These are phyloP conservation scores for Vanderwaltozyma verrucispora DNA, from an alignment of 805 yeast species.

Conservation along the genomic window DNA sequence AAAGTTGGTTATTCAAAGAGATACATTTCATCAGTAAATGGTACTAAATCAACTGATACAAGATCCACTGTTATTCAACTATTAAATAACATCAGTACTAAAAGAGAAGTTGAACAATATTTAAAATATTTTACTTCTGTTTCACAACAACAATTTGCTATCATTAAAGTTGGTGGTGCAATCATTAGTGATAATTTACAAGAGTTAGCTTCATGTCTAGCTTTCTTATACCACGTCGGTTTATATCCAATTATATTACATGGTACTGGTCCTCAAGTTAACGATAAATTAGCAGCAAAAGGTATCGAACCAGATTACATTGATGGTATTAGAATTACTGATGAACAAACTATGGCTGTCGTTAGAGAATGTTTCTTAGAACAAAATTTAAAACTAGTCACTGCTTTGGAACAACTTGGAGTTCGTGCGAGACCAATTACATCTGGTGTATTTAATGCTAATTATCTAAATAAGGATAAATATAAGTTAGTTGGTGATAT, in stretches of 20 bases:
- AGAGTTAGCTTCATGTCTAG: conserved; percentile 89
- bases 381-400: conserved; percentile 88
- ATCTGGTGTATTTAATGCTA: conserved; percentile 93
- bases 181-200: conserved; percentile 90
- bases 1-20: conserved; percentile 24
- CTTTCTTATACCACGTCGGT: conserved; percentile 95
- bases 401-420: conserved; percentile 92
- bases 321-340: conserved; percentile 95
- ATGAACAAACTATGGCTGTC: conserved; percentile 87
- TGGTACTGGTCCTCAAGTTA: conserved; percentile 99
- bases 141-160: conserved; percentile 94
- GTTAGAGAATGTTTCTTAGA: conserved; percentile 93
- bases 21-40: conserved; percentile 15
- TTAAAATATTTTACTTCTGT: conserved; percentile 94
- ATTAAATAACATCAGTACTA: conserved; percentile 91
- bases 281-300: conserved; percentile 82
- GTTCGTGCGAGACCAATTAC: conserved; percentile 98
- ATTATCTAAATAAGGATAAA: conserved; percentile 79
- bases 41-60: conserved; percentile 34
- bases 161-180: conserved; percentile 98
- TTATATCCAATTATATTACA: conserved; percentile 93
- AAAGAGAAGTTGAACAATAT: conserved; percentile 96
- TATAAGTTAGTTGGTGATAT: conserved; percentile 91
- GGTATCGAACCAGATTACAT: conserved; percentile 93
- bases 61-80: conserved; percentile 93